Evolutionary conservation across 148 eudicot genomes (phyloP).

Genomic region (Arctostaphylos glauca): DNA sequence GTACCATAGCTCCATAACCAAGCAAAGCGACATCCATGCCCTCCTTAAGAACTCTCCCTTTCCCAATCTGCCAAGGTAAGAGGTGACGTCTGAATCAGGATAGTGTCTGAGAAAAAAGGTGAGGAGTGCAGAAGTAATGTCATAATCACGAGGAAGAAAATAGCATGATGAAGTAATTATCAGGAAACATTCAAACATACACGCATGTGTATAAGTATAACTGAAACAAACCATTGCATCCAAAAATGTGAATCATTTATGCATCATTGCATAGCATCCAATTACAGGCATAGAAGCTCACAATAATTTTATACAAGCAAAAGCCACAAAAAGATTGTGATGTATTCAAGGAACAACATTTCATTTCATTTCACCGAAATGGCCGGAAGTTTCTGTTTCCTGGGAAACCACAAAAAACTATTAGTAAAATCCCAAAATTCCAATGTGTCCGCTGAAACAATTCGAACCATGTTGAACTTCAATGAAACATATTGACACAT

Average conservation of each 20-base stretch:
- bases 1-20: conserved; percentile 91
- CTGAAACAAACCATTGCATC: not conserved
- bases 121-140: not conserved
- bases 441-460: not conserved
- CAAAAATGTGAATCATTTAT: conserved; percentile 3
- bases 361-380: not conserved
- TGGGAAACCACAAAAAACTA: too few species aligned
- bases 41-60: conserved; percentile 69
- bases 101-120: not conserved
- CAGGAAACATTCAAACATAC: not conserved
- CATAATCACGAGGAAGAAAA: too few species aligned
- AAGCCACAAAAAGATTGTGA: not conserved
- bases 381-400: not conserved
- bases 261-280: not conserved
- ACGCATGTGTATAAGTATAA: not conserved
- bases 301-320: not conserved
- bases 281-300: not conserved
- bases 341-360: not conserved
- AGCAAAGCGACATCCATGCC: conserved; percentile 80
- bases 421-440: not conserved
- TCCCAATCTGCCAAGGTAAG: conserved; percentile 56
- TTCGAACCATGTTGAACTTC: not conserved
- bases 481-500: not conserved
- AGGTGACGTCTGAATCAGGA: not conserved
- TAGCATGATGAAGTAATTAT: not conserved